phyloP scores from a whole-genome alignment of 768 basidiomycete genomes.

The Crucibulum laeve region DNA sequence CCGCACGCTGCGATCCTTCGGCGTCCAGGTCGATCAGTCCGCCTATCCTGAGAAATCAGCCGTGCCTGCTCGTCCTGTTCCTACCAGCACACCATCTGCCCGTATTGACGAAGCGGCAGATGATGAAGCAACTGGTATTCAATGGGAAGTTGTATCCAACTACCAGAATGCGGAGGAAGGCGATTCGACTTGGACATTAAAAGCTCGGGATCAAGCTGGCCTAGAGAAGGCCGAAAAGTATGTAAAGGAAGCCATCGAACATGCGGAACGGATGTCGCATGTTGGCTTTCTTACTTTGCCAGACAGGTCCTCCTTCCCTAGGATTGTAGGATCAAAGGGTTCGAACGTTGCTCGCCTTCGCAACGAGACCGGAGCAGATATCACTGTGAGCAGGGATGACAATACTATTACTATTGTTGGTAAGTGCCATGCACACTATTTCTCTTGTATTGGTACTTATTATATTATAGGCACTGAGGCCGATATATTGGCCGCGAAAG shows the following conservation, averaged over 20 bases:
- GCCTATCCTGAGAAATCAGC: conserved; percentile 54
- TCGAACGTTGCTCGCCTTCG: conserved; percentile 86
- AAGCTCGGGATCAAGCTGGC: conserved; percentile 70
- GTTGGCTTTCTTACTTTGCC: conserved; percentile 82
- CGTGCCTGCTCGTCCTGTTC: conserved; percentile 51
- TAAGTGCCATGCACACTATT: conserved; percentile 26
- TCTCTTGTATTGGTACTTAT: conserved; percentile 5
- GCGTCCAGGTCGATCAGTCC: conserved; percentile 81
- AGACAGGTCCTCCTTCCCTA: conserved; percentile 83
- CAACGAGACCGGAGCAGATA: conserved; percentile 86
- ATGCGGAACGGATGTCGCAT: conserved; percentile 69
- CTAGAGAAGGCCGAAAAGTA: conserved; percentile 72
- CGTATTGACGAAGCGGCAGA: conserved; percentile 84
- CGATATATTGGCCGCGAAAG: conserved; percentile 69
- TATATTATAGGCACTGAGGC: conserved; percentile 53
- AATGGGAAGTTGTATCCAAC: conserved; percentile 79
- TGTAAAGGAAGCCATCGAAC: conserved; percentile 65
- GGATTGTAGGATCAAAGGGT: conserved; percentile 91
- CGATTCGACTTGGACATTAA: conserved; percentile 81
- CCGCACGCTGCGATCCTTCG: conserved; percentile 75
- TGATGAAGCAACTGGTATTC: conserved; percentile 34
- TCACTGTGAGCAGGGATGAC: conserved; percentile 86
- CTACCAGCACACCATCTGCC: conserved; percentile 43
- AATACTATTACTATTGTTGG: conserved; percentile 85
- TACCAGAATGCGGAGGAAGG: conserved; percentile 82